phyloP scores from a whole-genome alignment of 495 filamentous ascomycete species.

The Aspergillus bertholletiae region DNA sequence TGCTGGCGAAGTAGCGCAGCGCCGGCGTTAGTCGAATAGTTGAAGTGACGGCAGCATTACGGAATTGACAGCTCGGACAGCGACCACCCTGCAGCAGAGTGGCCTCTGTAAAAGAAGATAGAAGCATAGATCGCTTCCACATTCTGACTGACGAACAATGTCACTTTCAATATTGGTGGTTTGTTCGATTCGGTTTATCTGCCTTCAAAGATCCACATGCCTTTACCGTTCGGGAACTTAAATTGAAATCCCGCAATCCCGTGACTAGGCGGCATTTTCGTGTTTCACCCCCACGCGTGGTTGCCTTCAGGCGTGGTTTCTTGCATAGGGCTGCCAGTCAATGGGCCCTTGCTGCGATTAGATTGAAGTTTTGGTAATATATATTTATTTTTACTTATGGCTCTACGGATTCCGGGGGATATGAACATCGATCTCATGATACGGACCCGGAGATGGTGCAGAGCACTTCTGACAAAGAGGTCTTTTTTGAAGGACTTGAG shows the following conservation, averaged over 20 bases:
- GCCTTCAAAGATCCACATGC: neutral
- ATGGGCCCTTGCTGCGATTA: too few relatives aligned
- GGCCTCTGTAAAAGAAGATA: slow-evolving; percentile 18
- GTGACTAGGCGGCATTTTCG: slow-evolving; percentile 41
- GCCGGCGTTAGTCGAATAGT: slow-evolving; percentile 19
- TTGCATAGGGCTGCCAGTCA: too few relatives aligned
- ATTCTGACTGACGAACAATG: slow-evolving; percentile 20
- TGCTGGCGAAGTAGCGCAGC: slow-evolving; percentile 32
- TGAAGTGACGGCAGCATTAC: slow-evolving; percentile 18
- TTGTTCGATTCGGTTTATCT: neutral
- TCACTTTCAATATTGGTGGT: neutral
- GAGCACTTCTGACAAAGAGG: slow-evolving; percentile 27
- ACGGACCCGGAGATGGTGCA: slow-evolving; percentile 19
- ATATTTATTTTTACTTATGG: slow-evolving; percentile 18
- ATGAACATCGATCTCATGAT: slow-evolving; percentile 14
- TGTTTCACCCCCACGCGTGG: slow-evolving; percentile 20
- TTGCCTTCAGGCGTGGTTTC: slow-evolving; percentile 8
- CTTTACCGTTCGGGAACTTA: slow-evolving; percentile 6
- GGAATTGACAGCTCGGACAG: slow-evolving; percentile 40
- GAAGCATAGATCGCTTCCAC: slow-evolving; percentile 29
- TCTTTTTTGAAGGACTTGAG: slow-evolving; percentile 46
- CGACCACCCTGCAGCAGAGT: slow-evolving; percentile 27
- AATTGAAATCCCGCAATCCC: slow-evolving; percentile 17
- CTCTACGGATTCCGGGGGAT: slow-evolving; percentile 6
- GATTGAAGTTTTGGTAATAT: neutral